phyloP scores from a whole-genome alignment of 2,329 filamentous ascomycete genomes.

The Fusarium euwallaceae region DNA sequence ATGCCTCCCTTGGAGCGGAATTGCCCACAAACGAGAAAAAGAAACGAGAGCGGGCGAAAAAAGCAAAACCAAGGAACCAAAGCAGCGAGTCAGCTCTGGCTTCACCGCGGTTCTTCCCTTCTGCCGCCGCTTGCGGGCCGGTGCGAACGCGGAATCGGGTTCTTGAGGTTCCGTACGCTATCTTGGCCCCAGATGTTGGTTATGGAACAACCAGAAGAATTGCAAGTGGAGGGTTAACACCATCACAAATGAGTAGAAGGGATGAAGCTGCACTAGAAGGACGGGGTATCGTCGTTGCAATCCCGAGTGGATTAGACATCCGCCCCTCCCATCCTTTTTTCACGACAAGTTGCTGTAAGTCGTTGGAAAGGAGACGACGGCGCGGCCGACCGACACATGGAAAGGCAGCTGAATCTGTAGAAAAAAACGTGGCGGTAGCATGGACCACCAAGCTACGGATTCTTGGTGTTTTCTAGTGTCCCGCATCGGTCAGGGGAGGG shows the following conservation, averaged over 20 bases:
- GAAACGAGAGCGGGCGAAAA: constrained; percentile 6
- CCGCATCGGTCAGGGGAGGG: constrained; percentile 20
- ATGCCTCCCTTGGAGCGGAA: constrained; percentile 13
- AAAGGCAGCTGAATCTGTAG: constrained; percentile 11
- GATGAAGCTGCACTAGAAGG: constrained; percentile 16
- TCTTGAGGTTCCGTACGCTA: constrained; percentile 34
- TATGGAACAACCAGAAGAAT: background rate
- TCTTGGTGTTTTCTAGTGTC: constrained; percentile 31
- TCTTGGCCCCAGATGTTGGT: background rate
- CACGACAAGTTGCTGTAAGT: background rate
- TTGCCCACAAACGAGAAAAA: constrained; percentile 30
- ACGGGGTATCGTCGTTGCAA: background rate
- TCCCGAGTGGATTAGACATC: background rate
- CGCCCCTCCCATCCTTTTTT: constrained; percentile 2
- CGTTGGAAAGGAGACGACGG: background rate
- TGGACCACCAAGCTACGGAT: constrained; percentile 17
- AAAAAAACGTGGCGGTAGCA: constrained; percentile 35
- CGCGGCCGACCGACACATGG: background rate
- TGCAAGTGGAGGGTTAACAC: constrained; percentile 1
- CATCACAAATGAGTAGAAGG: constrained; percentile 13
- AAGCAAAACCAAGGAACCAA: constrained; percentile 17
- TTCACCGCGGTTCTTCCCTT: constrained; percentile 8
- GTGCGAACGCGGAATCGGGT: constrained; percentile 41
- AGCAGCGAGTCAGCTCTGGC: constrained; percentile 39
- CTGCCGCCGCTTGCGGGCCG: constrained; percentile 37